Evolutionary conservation across 495 filamentous ascomycete genomes (phyloP), one percentile per base, ranked within the genome.

Genomic region (Aspergillus avenaceus): DNA sequence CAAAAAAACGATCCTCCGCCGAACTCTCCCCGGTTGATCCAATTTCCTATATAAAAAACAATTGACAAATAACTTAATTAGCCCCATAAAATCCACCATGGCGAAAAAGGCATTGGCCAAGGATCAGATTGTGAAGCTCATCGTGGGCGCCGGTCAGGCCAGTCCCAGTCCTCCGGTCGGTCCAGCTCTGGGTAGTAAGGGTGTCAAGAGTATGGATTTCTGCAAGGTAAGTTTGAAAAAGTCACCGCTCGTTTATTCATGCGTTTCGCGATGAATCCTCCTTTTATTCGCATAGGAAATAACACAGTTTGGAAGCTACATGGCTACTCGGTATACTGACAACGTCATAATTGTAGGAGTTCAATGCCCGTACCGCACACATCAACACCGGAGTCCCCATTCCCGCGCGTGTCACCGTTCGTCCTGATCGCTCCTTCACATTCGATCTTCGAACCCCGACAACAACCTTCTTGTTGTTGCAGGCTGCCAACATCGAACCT

Each of bases 201-300:
- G 93, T 76, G 88, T 99, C 32, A 99, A 99, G 77, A 91, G 87
- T 52, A 99, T 99, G 87, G 95, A 99, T 71, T 97, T 97, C 67
- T 97, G 93, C 81, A 98, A 98, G 81, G 93, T 97, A 62, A 56
- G 74, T 54, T 53, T 28, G n/a, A n/a, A n/a, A n/a, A n/a, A n/a
- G n/a, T n/a, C n/a, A n/a, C n/a, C n/a, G n/a, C n/a, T n/a, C n/a
- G n/a, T n/a, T n/a, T n/a, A n/a, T n/a, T n/a, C n/a, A n/a, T n/a
- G n/a, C n/a, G n/a, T n/a, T n/a, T n/a, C n/a, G n/a, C n/a, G n/a
- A n/a, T n/a, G n/a, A n/a, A n/a, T n/a, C n/a, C n/a, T n/a, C n/a
- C n/a, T n/a, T n/a, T n/a, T n/a, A n/a, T n/a, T n/a, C n/a, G n/a
- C n/a, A n/a, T n/a, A n/a, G n/a, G n/a, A n/a, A n/a, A n/a, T n/a